Evolutionary conservation across 306 rosid genomes (phyloP).

Genomic region (Vicia sativa): DNA sequence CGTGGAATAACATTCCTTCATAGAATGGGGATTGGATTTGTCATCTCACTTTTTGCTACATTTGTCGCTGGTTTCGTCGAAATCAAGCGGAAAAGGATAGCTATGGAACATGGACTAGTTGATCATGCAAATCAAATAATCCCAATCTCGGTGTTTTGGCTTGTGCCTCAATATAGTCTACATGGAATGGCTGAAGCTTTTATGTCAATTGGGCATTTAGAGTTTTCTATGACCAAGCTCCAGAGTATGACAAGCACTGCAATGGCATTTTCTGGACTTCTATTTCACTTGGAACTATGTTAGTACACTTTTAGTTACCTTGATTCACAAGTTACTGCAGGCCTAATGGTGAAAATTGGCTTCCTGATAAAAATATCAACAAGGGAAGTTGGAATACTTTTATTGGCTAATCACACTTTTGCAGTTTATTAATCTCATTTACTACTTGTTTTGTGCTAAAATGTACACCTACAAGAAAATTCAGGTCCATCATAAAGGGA

Average conservation of each 20-base stretch:
- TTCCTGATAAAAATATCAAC: constrained; percentile 63
- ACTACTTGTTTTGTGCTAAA: constrained; percentile 66
- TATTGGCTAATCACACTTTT: constrained; percentile 79
- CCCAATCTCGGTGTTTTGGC: constrained; percentile 87
- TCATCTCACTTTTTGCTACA: constrained; percentile 74
- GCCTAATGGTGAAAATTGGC: constrained; percentile 85
- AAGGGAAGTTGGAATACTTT: constrained; percentile 74
- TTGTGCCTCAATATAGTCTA: constrained; percentile 82
- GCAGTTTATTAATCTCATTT: constrained; percentile 62
- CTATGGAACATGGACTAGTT: constrained; percentile 44
- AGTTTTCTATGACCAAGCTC: constrained; percentile 94
- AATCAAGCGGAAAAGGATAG: constrained; percentile 56
- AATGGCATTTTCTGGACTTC: constrained; percentile 76
- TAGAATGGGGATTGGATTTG: constrained; percentile 88
- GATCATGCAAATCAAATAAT: constrained; percentile 51
- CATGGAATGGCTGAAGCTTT: constrained; percentile 97
- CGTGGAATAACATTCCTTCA: constrained; percentile 80
- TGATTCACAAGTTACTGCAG: constrained; percentile 68
- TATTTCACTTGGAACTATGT: constrained; percentile 68
- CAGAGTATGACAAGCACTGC: constrained; percentile 97
- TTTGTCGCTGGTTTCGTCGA: constrained; percentile 78
- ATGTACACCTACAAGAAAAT: constrained; percentile 72
- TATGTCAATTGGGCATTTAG: constrained; percentile 91
- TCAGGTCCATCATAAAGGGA: constrained; percentile 51
- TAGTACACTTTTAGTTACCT: constrained; percentile 68